Evolutionary conservation across 192 early-diverging fungal species (phyloP), one percentile per base, ranked within the genome.

Genomic region (Piromyces finnis): DNA sequence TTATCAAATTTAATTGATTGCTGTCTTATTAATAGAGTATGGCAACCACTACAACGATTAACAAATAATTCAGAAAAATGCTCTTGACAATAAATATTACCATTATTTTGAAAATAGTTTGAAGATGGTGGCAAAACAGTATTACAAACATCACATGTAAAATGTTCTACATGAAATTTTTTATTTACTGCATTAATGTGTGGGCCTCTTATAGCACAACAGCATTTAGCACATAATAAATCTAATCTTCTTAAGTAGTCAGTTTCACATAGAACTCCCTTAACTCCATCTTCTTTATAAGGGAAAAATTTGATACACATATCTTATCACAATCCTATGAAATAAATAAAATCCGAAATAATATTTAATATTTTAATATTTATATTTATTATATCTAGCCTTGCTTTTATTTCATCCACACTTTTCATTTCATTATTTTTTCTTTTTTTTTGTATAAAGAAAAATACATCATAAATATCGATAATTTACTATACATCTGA

Each of bases 141-240:
- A 29, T 92, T 87, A 80, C 98, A 99, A 29, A 93, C 92, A 16
- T 93, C 91, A 85, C 98, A 99, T 51, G 94, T 95, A 84, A 99
- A 99, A 86, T 99, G 98, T 85, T 98, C 95, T 39, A 97, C 89
- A 83, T 99, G 97, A 85, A 95, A 99, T 85, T 98, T 98, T 84
- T 93, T 91, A 29, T 92, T 91, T 82, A 96, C 87, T 4, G 95
- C 97, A 80, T 92, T 94, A 77, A 99, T 97, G 82, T 97, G 96
- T 30, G 95, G 92, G 78, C 93, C 94, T 78, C 94, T 89, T 39
- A 99, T 85, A 30, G 96, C 95, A 81, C 89, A 91, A 32, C 92
- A 92, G 88, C 98, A 99, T 36, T 91, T 93, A 30, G 89, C 90
- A 86, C 94, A 95, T 68, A 96, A 86, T 79, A 96, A 89, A 81